These are phyloP conservation scores for Castanospermum australe DNA, from an alignment of 306 rosid species.

Conservation along the genomic window DNA sequence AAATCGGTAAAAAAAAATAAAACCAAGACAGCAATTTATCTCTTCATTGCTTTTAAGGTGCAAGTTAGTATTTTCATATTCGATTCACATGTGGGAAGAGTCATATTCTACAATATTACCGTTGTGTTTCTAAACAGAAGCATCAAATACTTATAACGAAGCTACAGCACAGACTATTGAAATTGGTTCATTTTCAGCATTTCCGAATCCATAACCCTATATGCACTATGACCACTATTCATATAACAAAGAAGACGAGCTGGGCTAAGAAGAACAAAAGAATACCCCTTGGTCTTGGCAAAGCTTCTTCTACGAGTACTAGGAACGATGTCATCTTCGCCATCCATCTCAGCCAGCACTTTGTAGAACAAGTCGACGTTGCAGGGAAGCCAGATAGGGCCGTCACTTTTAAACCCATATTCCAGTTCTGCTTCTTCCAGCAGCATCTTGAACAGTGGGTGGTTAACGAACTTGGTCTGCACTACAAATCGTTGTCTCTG, in stretches of 20 bases:
- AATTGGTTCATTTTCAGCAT: slow-evolving; percentile 26
- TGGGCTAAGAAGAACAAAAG: slow-evolving; percentile 26
- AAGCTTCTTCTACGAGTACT: not conserved
- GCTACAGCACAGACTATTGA: not conserved
- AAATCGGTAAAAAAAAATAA: too few species aligned
- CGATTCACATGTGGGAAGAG: not conserved
- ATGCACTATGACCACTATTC: not conserved
- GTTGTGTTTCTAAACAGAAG: too few species aligned
- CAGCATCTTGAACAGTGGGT: slow-evolving; percentile 28
- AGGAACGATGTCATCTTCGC: not conserved
- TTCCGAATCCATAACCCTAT: slow-evolving; percentile 25
- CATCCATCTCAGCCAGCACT: slow-evolving; percentile 61
- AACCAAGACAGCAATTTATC: too few species aligned
- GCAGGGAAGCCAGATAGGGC: slow-evolving; percentile 69
- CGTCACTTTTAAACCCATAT: slow-evolving; percentile 30
- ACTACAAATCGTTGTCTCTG: slow-evolving; percentile 25
- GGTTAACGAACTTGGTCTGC: slow-evolving; percentile 18
- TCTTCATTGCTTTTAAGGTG: not conserved
- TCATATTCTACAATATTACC: not conserved
- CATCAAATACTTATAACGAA: not conserved
- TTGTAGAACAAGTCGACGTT: slow-evolving; percentile 54
- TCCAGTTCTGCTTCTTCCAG: slow-evolving; percentile 37
- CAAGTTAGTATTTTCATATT: not conserved
- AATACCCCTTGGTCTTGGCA: not conserved
- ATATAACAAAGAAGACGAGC: not conserved